These are phyloP conservation scores for Perilla frutescens DNA, from an alignment of 257 asterid genomes.

Conservation along the genomic window DNA sequence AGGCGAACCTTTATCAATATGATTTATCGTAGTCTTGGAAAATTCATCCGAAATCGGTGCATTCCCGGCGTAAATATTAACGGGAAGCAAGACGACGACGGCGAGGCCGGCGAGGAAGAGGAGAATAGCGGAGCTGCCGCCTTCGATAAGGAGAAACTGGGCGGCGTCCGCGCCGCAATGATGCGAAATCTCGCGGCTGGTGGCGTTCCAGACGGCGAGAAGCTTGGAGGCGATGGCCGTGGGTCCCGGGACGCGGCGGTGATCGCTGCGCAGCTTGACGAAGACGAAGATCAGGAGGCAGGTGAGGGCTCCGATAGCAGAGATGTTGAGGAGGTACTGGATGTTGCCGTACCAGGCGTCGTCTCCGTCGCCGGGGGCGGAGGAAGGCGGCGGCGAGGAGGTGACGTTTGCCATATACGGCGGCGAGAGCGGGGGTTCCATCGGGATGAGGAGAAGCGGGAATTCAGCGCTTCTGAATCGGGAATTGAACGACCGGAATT, in stretches of 20 bases:
- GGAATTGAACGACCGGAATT: slow-evolving; percentile 30
- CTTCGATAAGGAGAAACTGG: slow-evolving; percentile 88
- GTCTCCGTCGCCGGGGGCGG: slow-evolving; percentile 55
- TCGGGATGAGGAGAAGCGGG: slow-evolving; percentile 34
- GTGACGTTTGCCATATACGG: slow-evolving; percentile 39
- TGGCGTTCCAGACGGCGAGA: slow-evolving; percentile 97
- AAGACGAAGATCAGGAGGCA: slow-evolving; percentile 84
- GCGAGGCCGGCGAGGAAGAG: slow-evolving; percentile 67
- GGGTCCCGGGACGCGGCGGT: slow-evolving; percentile 92
- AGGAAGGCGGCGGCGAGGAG: slow-evolving; percentile 60
- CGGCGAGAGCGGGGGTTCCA: slow-evolving; percentile 45
- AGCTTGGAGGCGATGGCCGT: slow-evolving; percentile 85
- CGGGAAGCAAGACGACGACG: slow-evolving; percentile 69
- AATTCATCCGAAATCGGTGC: slow-evolving; percentile 80
- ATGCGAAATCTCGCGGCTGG: slow-evolving; percentile 88
- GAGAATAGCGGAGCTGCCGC: slow-evolving; percentile 82
- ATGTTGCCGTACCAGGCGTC: slow-evolving; percentile 93
- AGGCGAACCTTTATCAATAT: slow-evolving; percentile 82
- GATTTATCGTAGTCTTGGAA: slow-evolving; percentile 88
- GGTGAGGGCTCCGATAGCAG: slow-evolving; percentile 91
- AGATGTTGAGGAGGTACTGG: slow-evolving; percentile 86
- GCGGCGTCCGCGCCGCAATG: slow-evolving; percentile 99
- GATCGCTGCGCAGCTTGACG: slow-evolving; percentile 95
- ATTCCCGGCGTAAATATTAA: slow-evolving; percentile 77
- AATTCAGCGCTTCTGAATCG: slow-evolving; percentile 29